These are phyloP conservation scores for Boeremia lycopersici DNA, from an alignment of 2,329 filamentous ascomycete genomes.

Conservation along the genomic window DNA sequence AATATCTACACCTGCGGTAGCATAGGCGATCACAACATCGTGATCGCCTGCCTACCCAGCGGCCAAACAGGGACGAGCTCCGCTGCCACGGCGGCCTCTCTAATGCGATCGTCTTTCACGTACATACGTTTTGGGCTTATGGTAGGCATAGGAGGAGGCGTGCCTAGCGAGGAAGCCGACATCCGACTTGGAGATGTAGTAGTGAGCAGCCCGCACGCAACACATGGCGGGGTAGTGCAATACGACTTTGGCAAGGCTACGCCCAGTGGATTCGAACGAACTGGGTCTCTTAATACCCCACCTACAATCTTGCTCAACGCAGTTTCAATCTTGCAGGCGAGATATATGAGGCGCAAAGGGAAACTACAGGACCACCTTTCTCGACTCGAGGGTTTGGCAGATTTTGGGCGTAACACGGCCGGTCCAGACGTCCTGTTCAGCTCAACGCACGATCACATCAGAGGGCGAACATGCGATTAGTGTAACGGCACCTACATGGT, in stretches of 20 bases:
- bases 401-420: conserved; percentile 1
- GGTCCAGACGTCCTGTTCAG: conserved; percentile 8
- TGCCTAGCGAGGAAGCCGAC: conserved; percentile 1
- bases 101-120: conserved; percentile 37
- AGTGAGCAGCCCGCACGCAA: conserved; percentile 2
- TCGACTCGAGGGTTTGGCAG: neutral
- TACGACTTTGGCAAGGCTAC: conserved; percentile 12
- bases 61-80: conserved; percentile 34
- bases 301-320: conserved; percentile 17
- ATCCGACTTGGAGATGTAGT: conserved; percentile 7
- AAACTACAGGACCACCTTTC: neutral
- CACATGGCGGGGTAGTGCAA: conserved; percentile 12
- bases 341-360: neutral
- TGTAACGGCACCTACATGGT: neutral
- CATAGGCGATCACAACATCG: conserved; percentile 5
- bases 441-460: neutral
- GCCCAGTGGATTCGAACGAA: conserved; percentile 6
- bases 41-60: neutral
- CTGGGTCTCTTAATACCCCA: conserved; percentile 9
- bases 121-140: conserved; percentile 24
- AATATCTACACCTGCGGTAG: conserved; percentile 5
- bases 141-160: conserved; percentile 11
- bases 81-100: conserved; percentile 36
- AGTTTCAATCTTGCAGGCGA: conserved; percentile 11
- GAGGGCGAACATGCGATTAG: neutral